Evolutionary conservation across 1,284 basidiomycete genomes (phyloP).

Genomic region (Phellopilus nigrolimitatus): DNA sequence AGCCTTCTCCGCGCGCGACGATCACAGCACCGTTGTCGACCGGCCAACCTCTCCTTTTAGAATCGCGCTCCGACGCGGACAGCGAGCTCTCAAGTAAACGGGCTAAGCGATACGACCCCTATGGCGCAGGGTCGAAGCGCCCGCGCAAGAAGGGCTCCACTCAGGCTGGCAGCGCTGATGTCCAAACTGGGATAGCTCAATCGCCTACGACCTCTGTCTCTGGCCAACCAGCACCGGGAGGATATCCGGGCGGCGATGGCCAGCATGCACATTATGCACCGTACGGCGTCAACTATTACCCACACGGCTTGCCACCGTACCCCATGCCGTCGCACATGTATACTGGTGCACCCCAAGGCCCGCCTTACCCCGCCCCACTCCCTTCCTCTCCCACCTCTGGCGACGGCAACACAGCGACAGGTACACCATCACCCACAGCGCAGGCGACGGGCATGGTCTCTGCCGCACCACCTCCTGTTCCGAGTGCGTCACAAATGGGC

Average conservation of each 20-base stretch:
- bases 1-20: slow-evolving; percentile 44
- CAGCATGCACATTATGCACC: slow-evolving; percentile 3
- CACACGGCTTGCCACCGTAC: slow-evolving; percentile 8
- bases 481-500: not conserved
- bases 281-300: slow-evolving; percentile 9
- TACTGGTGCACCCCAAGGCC: not conserved
- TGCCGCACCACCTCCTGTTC: not conserved
- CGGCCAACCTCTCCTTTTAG: slow-evolving; percentile 48
- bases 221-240: not conserved
- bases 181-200: not conserved
- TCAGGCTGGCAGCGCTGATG: not conserved
- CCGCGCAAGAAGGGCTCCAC: slow-evolving; percentile 5
- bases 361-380: not conserved
- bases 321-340: slow-evolving; percentile 7
- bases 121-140: slow-evolving; percentile 23
- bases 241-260: slow-evolving; percentile 1
- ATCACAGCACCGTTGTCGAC: slow-evolving; percentile 43
- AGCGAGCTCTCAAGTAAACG: slow-evolving; percentile 35
- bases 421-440: slow-evolving; percentile 3
- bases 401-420: slow-evolving; percentile 5
- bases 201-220: not conserved
- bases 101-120: slow-evolving; percentile 51
- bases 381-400: slow-evolving; percentile 4
- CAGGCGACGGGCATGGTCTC: slow-evolving; percentile 2
- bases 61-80: slow-evolving; percentile 33